A percentile compares a stretch with the other conserved stretches of the same genome.
phyloP scores from a whole-genome alignment of 345 rosid genomes.

The Clarkia xantiana region DNA sequence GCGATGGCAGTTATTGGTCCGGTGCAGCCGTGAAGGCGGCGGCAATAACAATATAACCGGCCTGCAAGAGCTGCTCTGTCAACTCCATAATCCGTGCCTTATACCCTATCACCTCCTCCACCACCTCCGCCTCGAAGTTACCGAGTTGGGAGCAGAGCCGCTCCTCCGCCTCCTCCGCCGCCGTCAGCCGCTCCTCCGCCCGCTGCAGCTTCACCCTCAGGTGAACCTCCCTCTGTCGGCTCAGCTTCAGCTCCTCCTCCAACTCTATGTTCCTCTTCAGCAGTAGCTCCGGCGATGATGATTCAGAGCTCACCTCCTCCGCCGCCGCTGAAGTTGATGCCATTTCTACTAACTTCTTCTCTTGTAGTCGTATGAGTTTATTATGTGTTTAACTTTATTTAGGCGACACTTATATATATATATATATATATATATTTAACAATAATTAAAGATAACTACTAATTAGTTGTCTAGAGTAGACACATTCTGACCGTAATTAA shows the following conservation, averaged over 20 bases:
- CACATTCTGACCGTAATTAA: no score
- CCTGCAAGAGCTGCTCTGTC: constrained; percentile 47
- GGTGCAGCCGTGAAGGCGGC: no score
- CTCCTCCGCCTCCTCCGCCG: constrained; percentile 83
- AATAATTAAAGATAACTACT: no score
- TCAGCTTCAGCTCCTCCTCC: constrained; percentile 36
- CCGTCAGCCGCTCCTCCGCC: constrained; percentile 36
- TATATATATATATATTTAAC: no score
- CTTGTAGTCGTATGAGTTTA: no score
- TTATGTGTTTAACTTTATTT: no score
- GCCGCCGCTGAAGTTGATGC: no score
- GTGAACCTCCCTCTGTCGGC: constrained; percentile 34
- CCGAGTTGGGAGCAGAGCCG: constrained; percentile 73
- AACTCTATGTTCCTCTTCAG: constrained; percentile 51
- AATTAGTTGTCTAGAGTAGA: no score
- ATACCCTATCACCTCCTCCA: constrained; percentile 48
- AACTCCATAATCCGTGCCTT: constrained; percentile 44
- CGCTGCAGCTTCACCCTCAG: constrained; percentile 36
- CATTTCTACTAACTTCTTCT: no score
- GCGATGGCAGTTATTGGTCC: no score
- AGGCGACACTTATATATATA: no score
- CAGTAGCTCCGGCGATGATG: constrained; percentile 18
- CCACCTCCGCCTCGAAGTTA: constrained; percentile 74
- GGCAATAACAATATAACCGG: no score
- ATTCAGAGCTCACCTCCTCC: not conserved